Base-by-base conservation (phyloP, 495 filamentous ascomycete species). In the Hypomontagnella monticulosa region DNA sequence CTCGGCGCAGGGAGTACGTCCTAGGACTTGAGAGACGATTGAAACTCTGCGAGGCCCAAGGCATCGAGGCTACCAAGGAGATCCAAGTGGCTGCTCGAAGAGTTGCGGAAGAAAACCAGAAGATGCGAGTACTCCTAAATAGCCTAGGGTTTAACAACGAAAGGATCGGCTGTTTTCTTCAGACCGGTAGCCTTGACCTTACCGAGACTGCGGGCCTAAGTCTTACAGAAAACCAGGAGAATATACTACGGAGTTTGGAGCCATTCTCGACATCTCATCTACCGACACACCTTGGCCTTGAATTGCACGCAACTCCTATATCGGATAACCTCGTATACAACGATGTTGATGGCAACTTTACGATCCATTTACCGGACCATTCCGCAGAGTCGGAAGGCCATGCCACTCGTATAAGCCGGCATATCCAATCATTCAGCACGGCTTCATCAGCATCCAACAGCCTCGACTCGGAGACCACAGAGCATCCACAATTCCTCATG, bases 1-100 rank as follows among this genome's bases (percentile, higher is more conserved):
- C 91, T 10, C 81, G 88, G 18, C 85, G 86, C 59, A 92, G 91
- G 76, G 88, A 93, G 71, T 91, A 96, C 71, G 74, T 92, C 15
- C 77, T 84, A 33, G 86, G 90, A 18, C 79, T 95, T 27, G 91
- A 95, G 71, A 71, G 81, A 40, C 87, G 84, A 56, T 71, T 91
- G 43, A 81, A 83, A n/a, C 61, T 76, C 6, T 88, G 79, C 64
- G 87, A 93, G 69, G 76, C 75, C 8, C 70, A 76, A 16, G 87
- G 89, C 11, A 75, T 87, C 33, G 78, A 84, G 48, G 88, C 87
- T 11, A 83, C 82, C 8, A 66, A 77, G 34, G 87, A 90, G 67
- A 81, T 91, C 18, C 89, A 91, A 66, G 71, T 76, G 32, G 88
- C 87, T 0, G 90, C 89, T 8, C 75, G 85, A 57, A 80, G 73